Evolutionary conservation across 2,329 filamentous ascomycete genomes (phyloP).

Genomic region (Cercospora janseana): DNA sequence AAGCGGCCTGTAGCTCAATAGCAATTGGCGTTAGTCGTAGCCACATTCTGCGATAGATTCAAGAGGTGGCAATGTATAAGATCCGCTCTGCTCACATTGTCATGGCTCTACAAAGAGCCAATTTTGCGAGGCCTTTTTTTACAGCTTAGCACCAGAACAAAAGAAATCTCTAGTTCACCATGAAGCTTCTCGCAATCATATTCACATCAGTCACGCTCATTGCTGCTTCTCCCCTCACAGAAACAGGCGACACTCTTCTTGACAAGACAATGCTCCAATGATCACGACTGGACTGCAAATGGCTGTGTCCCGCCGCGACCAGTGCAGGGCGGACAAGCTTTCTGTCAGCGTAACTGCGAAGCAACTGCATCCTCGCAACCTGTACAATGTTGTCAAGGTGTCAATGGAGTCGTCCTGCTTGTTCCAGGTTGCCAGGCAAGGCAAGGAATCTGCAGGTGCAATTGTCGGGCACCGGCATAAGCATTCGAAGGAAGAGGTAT

Average conservation of each 20-base stretch:
- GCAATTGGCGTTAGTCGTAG: neutral
- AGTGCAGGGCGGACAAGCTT: neutral
- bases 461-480: constrained; percentile 1
- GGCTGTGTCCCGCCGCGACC: neutral
- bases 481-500: neutral
- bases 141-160: no score
- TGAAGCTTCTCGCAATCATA: neutral
- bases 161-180: no score
- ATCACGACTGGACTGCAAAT: neutral
- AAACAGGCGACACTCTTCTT: neutral
- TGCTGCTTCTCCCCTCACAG: neutral
- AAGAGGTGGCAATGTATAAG: neutral
- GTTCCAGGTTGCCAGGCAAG: neutral
- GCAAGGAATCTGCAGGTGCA: constrained; percentile 5
- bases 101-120: no score
- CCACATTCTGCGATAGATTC: neutral
- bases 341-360: neutral
- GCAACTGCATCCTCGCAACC: neutral
- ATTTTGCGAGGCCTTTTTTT: no score
- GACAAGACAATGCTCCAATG: constrained; percentile 9
- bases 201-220: neutral
- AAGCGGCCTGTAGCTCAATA: neutral
- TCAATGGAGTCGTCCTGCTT: constrained; percentile 2
- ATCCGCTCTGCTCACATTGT: no score
- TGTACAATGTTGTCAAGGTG: constrained; percentile 1